Percentiles rank a stretch among this genome's conserved stretches.
phyloP scores from a whole-genome alignment of 2,329 filamentous ascomycete genomes.

The Colletotrichum scovillei region DNA sequence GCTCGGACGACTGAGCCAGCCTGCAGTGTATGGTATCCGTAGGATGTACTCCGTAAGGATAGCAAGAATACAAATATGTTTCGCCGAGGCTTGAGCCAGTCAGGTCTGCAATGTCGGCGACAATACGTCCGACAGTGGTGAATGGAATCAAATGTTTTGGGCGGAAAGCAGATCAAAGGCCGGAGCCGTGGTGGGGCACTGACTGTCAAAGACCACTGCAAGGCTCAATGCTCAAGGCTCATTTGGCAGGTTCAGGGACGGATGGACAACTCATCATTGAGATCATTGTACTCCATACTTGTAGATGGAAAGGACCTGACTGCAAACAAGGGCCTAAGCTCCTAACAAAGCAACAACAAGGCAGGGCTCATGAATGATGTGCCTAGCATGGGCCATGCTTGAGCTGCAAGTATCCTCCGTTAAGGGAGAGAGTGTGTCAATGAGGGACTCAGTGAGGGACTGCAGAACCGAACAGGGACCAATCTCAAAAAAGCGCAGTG shows the following conservation, averaged over 20 bases:
- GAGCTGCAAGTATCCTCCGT: slow-evolving; percentile 9
- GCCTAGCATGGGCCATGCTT: slow-evolving; percentile 2
- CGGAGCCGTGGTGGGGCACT: slow-evolving; percentile 28
- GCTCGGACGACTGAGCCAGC: slow-evolving; percentile 2
- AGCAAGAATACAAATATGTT: neutral
- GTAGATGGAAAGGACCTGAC: no score
- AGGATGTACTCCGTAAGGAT: neutral
- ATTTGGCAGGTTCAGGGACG: neutral
- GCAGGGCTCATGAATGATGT: neutral
- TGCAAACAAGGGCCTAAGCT: slow-evolving; percentile 5
- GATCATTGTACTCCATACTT: neutral
- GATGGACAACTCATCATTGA: slow-evolving; percentile 10
- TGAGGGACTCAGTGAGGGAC: no score
- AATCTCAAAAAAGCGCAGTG: slow-evolving; percentile 1
- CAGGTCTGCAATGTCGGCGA: slow-evolving; percentile 3
- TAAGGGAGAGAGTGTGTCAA: slow-evolving; percentile 7
- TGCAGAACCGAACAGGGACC: slow-evolving; percentile 4
- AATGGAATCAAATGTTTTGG: slow-evolving; percentile 18
- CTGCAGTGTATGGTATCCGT: no score
- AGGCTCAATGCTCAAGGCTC: neutral
- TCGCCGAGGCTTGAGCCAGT: neutral
- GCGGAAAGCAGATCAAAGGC: slow-evolving; percentile 14
- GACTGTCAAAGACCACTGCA: slow-evolving; percentile 26
- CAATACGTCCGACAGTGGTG: neutral
- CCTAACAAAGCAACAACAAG: slow-evolving; percentile 17